These are phyloP conservation scores for Fusarium caatingaense DNA, from an alignment of 2,329 filamentous ascomycete species.

Conservation along the genomic window DNA sequence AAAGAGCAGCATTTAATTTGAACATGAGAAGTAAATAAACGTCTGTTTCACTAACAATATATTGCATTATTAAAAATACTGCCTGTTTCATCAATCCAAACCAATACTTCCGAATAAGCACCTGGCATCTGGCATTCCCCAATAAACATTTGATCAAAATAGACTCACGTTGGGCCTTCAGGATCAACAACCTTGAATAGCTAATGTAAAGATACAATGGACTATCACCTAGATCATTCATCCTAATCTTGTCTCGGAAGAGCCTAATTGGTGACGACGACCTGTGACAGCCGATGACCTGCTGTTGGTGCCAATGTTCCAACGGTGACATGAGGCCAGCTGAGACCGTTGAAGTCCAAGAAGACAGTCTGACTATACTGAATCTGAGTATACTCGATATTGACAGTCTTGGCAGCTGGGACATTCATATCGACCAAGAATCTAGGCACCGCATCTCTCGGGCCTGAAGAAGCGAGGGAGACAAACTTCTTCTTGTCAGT, in stretches of 20 bases:
- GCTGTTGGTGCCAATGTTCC: constrained; percentile 31
- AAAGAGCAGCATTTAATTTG: background rate
- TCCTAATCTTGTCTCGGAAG: background rate
- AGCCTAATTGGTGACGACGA: background rate
- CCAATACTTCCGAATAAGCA: background rate
- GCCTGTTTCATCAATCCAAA: background rate
- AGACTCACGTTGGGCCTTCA: background rate
- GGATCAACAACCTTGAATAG: accelerated
- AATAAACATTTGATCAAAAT: background rate
- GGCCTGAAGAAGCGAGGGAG: constrained; percentile 5
- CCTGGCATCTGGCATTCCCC: background rate
- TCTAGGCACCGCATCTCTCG: constrained; percentile 27
- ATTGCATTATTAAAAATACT: background rate
- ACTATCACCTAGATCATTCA: background rate
- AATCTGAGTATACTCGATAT: background rate
- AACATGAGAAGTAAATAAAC: background rate
- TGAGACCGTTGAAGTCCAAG: constrained; percentile 1
- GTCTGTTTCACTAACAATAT: background rate
- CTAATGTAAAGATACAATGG: background rate
- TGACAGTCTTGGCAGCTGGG: constrained; percentile 18
- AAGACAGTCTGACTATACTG: constrained; percentile 4
- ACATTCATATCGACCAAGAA: constrained; percentile 27
- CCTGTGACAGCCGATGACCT: constrained; percentile 1
- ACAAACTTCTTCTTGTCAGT: constrained; percentile 10
- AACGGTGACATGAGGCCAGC: constrained; percentile 30